Conservation (phyloP, 305 asterid genomes). For the Withania somnifera region DNA sequence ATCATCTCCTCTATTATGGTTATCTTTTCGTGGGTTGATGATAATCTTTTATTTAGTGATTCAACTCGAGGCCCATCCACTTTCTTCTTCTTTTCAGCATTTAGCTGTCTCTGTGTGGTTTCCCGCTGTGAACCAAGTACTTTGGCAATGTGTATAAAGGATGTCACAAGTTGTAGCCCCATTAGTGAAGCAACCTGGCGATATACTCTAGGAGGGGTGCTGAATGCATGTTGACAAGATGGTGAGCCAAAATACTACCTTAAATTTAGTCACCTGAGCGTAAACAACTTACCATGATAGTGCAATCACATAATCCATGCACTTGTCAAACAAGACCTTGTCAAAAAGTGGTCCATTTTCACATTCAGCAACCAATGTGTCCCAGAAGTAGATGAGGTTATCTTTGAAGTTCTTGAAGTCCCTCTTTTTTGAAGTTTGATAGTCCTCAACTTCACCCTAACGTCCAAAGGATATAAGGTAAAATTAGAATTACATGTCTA, state of each 20-base stretch:
- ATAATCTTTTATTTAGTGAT: constrained; percentile 74
- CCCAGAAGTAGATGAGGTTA: constrained; percentile 74
- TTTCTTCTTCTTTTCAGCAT: constrained; percentile 83
- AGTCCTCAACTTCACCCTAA: constrained; percentile 90
- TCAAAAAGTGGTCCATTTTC: constrained; percentile 89
- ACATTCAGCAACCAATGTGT: constrained; percentile 80
- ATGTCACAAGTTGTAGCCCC: constrained; percentile 95
- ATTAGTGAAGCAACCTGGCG: constrained; percentile 87
- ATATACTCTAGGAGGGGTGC: constrained; percentile 96
- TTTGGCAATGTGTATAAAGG: constrained; percentile 88
- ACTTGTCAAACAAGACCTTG: constrained; percentile 68
- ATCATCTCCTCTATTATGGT: constrained; percentile 83
- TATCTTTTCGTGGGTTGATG: constrained; percentile 74
- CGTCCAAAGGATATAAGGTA: constrained; percentile 23
- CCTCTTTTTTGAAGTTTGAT: constrained; percentile 81
- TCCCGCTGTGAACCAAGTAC: constrained; percentile 78
- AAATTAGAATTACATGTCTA: constrained; percentile 8
- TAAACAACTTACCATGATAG: constrained; percentile 69
- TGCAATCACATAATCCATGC: constrained; percentile 94
- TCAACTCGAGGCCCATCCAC: constrained; percentile 79
- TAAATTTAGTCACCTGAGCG: neutral
- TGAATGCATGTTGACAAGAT: constrained; percentile 26
- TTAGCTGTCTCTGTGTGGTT: constrained; percentile 90
- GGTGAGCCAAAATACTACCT: constrained; percentile 9
- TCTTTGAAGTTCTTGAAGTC: constrained; percentile 86